Evolutionary conservation across 1,284 basidiomycete species (phyloP), one percentile per base, ranked within the genome.

Genomic region (Boletellus deceptivus): DNA sequence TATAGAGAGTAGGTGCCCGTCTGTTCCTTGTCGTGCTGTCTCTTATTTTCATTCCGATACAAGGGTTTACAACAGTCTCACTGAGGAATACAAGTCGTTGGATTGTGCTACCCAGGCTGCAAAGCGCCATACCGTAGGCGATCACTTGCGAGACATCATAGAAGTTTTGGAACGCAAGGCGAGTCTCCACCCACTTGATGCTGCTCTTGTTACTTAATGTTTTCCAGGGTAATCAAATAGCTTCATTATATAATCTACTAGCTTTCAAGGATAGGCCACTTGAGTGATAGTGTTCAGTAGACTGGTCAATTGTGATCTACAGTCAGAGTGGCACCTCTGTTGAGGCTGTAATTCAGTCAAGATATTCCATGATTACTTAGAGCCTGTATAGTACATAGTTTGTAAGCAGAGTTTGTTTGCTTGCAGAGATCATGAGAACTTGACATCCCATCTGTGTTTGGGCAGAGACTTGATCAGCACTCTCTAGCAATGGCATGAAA

Each of bases 81-180:
- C 93, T 0, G 91, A 94, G 53, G 88, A 94, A 71, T 97, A 96
- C 72, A 91, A 86, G 66, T 71, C 82, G 8, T 88, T 96, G 78
- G 89, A 93, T 63, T 83, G 91, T 2, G 83, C 83, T 2, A 87
- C 86, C 5, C 86, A 92, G 61, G 83, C 86, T 2, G 78, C 78
- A 17, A 91, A 90, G 65, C 78, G 93, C 29, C 89, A 90, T 56
- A 78, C 87, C 9, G 75, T 96, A 24, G 91, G 93, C 0, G 81
- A 84, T 54, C 93, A 94, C 67, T 74, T 97, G 50, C 84, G 82
- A 38, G 91, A 95, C 64, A 91, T 96, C 16, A 91, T 97, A 43
- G 90, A 94, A 67, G 78, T 88, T 40, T 75, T 97, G 27, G 94
- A 96, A 62, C 82, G 84, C 59, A 94, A 93, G 83, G 91, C 89